Evolutionary conservation across 805 yeast species (phyloP), one percentile per base, ranked within the genome.

Genomic region (Myxozyma vanderwaltii): DNA sequence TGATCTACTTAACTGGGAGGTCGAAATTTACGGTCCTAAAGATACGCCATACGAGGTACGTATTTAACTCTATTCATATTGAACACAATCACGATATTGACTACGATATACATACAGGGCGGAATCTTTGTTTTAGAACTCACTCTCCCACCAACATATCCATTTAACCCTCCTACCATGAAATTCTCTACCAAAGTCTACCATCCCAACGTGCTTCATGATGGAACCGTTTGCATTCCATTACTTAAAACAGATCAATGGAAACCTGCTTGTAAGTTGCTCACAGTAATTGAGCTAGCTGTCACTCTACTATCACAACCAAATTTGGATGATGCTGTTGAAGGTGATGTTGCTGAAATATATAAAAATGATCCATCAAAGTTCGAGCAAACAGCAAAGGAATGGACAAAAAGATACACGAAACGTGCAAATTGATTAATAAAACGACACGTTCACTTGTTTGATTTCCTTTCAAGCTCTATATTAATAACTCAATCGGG

Each of bases 1-100:
- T 67, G 95, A 89, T 74, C 77, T 89, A 72, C 87, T 84, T 75
- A 94, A 88, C 77, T 89, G 96, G 96, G 94, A 89, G 76, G 95
- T 95, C 44, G 86, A 92, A 35, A 86, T 89, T 73, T 86, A 86
- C 90, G 96, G 96, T 45, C 96, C 96, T 55, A 83, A 91, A 67
- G 95, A 87, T 75, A 88, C 96, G 31, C 69, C 83, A 65, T 80
- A 79, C 63, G 80, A 82, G 51, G 67, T 61, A 44, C 17, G 12
- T 40, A 39, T 17, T 36, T 15, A 19, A 6, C n/a, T 1, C 19
- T 23, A 3, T 13, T 23, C 23, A 15, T n/a, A n/a, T n/a, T n/a
- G n/a, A n/a, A n/a, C n/a, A n/a, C n/a, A n/a, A n/a, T n/a, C n/a
- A n/a, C n/a, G 21, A 4, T 29, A 24, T 51, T 60, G 41, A 57